A percentile compares a stretch with the other conserved stretches of the same genome.
Evolutionary conservation across 2,329 filamentous ascomycete species (phyloP).

Genomic region (Xylariaceae sp.): DNA sequence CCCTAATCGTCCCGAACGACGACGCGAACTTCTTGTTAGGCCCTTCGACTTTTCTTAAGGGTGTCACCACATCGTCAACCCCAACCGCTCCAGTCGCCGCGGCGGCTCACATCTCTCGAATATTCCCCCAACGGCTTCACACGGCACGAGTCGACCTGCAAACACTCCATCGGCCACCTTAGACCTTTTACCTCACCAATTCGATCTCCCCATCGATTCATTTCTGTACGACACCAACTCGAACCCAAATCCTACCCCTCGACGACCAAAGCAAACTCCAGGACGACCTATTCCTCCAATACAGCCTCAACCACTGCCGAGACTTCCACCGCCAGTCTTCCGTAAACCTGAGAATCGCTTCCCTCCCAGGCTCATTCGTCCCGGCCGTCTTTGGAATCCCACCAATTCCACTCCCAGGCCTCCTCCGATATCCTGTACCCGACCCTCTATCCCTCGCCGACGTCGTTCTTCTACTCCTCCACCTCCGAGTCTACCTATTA

Average conservation of each 20-base stretch:
- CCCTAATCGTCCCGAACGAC: slow-evolving; percentile 11
- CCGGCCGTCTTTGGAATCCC: slow-evolving; percentile 57
- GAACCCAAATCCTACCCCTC: too few relatives aligned
- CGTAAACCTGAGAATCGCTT: slow-evolving; percentile 29
- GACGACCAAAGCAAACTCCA: too few relatives aligned
- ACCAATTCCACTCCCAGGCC: slow-evolving; percentile 54
- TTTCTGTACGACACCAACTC: not conserved
- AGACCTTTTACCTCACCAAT: slow-evolving; percentile 23
- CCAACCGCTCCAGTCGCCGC: slow-evolving; percentile 19
- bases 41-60: slow-evolving; percentile 4
- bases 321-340: too few relatives aligned
- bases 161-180: slow-evolving; percentile 29
- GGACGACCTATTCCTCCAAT: slow-evolving; percentile 16
- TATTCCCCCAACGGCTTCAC: slow-evolving; percentile 32
- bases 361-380: slow-evolving; percentile 37
- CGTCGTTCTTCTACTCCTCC: slow-evolving; percentile 52
- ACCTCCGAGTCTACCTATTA: slow-evolving; percentile 48
- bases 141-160: slow-evolving; percentile 22
- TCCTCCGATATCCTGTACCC: slow-evolving; percentile 25
- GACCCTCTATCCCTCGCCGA: slow-evolving; percentile 29
- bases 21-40: slow-evolving; percentile 3
- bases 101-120: slow-evolving; percentile 19
- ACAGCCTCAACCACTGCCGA: slow-evolving; percentile 33
- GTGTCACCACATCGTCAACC: slow-evolving; percentile 3
- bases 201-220: slow-evolving; percentile 8